These are phyloP conservation scores for Ceratocystis colombiana DNA, from an alignment of 2,329 filamentous ascomycete genomes.

Conservation along the genomic window DNA sequence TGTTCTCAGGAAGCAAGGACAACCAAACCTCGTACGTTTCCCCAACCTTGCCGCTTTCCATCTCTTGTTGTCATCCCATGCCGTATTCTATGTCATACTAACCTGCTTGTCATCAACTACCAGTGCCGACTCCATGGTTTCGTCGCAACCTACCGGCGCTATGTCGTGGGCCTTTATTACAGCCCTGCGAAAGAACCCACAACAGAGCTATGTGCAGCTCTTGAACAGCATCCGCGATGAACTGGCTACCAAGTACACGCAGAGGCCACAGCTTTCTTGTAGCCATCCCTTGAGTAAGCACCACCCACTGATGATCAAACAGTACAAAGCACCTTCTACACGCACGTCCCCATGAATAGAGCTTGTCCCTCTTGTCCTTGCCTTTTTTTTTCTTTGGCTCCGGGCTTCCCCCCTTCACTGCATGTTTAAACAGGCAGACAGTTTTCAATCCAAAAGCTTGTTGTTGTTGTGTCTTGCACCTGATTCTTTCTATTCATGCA, in stretches of 20 bases:
- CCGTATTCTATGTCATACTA: constrained; percentile 1
- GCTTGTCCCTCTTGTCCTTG: not conserved
- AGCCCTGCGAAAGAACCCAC: constrained; percentile 88
- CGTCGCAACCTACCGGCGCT: constrained; percentile 81
- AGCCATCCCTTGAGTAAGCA: constrained; percentile 86
- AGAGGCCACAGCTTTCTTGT: constrained; percentile 94
- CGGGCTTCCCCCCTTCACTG: not conserved
- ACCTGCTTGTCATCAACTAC: not conserved
- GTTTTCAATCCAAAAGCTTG: constrained; percentile 1
- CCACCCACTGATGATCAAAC: constrained; percentile 21
- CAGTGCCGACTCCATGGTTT: constrained; percentile 87
- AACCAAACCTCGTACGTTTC: constrained; percentile 76
- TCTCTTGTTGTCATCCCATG: constrained; percentile 5
- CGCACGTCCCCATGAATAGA: constrained; percentile 9
- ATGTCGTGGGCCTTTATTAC: constrained; percentile 98
- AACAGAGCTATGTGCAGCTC: constrained; percentile 94
- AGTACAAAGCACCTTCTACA: constrained; percentile 23
- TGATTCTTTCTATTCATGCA: not conserved
- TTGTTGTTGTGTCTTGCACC: not conserved
- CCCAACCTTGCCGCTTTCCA: constrained; percentile 28
- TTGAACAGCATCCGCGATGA: constrained; percentile 95
- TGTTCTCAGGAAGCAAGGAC: constrained; percentile 97
- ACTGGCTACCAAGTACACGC: constrained; percentile 72
- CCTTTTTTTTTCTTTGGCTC: not conserved
- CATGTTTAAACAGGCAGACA: constrained; percentile 1